phyloP scores from a whole-genome alignment of 148 eudicot genomes.

The Amaranthus cruentus region DNA sequence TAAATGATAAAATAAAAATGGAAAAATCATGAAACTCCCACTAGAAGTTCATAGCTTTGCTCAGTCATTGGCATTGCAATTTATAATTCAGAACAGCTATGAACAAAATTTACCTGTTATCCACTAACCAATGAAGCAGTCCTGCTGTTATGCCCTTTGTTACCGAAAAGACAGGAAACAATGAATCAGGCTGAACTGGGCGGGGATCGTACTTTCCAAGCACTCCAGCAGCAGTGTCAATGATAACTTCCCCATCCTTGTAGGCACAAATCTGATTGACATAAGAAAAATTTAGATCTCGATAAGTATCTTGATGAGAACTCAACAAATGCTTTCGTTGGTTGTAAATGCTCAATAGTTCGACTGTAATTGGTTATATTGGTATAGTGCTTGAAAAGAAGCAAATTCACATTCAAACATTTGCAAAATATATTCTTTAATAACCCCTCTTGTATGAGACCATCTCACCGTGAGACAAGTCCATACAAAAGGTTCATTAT shows the following conservation, averaged over 20 bases:
- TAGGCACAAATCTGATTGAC: conserved; percentile 79
- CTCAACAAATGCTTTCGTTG: not conserved
- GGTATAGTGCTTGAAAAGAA: not conserved
- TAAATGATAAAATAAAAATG: not conserved
- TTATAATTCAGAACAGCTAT: not conserved
- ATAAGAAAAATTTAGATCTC: conserved; percentile 6
- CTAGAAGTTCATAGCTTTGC: conserved; percentile 3
- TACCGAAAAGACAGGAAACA: conserved; percentile 89
- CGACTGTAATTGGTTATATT: not conserved
- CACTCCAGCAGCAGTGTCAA: conserved; percentile 95
- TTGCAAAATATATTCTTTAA: conserved; percentile 3
- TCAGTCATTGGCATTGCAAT: not conserved
- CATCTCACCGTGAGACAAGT: too few species aligned
- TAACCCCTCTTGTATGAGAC: too few species aligned
- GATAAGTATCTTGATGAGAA: conserved; percentile 1
- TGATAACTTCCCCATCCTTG: conserved; percentile 92
- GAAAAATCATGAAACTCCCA: not conserved
- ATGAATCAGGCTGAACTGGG: conserved; percentile 92
- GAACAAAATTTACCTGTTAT: conserved; percentile 54
- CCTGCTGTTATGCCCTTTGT: conserved; percentile 93
- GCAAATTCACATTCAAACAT: conserved; percentile 1
- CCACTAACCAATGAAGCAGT: conserved; percentile 89
- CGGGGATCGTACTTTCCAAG: conserved; percentile 99
- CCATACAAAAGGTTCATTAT: too few species aligned
- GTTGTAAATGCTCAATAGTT: not conserved